These are phyloP conservation scores for Rhodosorus marinus DNA, from an alignment of 23 red algal species.

Conservation along the genomic window DNA sequence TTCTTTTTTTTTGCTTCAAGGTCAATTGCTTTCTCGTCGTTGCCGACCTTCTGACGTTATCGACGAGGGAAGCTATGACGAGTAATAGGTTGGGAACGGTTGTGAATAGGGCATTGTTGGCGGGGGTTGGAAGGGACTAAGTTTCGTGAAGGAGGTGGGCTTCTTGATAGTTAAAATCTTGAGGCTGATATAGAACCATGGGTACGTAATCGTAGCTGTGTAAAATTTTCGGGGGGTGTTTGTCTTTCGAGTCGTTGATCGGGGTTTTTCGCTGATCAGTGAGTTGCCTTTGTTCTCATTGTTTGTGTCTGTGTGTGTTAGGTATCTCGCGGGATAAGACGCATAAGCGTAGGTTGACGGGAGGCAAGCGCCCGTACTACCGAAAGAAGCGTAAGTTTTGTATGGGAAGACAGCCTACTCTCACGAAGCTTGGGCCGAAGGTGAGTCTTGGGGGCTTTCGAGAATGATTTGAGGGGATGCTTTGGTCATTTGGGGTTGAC, in stretches of 20 bases:
- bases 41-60: too few relatives aligned
- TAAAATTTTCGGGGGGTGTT: background rate
- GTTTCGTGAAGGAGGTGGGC: background rate
- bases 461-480: too few relatives aligned
- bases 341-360: slow-evolving; percentile 94
- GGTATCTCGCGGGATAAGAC: slow-evolving; percentile 85
- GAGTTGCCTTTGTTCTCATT: background rate
- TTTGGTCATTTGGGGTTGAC: too few relatives aligned
- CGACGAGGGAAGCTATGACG: too few relatives aligned
- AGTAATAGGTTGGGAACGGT: too few relatives aligned
- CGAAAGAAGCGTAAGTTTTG: slow-evolving; percentile 98
- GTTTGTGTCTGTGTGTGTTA: background rate
- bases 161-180: background rate
- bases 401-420: slow-evolving; percentile 75
- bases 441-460: too few relatives aligned
- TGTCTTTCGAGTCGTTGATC: background rate
- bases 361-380: slow-evolving; percentile 56
- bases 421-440: slow-evolving; percentile 78
- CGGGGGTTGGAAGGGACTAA: background rate
- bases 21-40: too few relatives aligned
- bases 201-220: background rate
- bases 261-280: background rate
- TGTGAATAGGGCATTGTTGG: too few relatives aligned
- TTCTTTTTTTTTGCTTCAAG: too few relatives aligned
- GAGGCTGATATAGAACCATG: too few relatives aligned